Evolutionary conservation across 2,329 filamentous ascomycete genomes (phyloP).

Genomic region (Bipolaris zeicola): DNA sequence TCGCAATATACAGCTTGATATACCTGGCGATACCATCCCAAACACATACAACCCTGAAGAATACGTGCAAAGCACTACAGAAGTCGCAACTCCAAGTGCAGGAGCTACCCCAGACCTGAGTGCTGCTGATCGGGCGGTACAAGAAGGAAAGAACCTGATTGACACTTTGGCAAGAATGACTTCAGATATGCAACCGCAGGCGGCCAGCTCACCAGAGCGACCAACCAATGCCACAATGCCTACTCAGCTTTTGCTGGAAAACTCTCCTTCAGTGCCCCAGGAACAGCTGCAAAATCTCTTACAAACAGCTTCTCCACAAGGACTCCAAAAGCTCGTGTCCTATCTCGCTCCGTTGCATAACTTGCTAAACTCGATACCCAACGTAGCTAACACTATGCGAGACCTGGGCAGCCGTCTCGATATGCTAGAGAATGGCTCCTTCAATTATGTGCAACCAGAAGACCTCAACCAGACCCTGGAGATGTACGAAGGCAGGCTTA

Average conservation of each 20-base stretch:
- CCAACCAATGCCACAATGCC: slow-evolving; percentile 26
- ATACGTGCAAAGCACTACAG: slow-evolving; percentile 53
- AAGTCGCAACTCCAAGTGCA: slow-evolving; percentile 55
- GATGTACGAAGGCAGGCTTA: slow-evolving; percentile 67
- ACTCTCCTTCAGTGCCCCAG: slow-evolving; percentile 33
- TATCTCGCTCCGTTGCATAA: slow-evolving; percentile 46
- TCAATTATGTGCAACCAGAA: slow-evolving; percentile 69
- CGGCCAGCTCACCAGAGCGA: slow-evolving; percentile 18
- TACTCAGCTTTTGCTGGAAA: slow-evolving; percentile 31
- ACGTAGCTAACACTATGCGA: slow-evolving; percentile 57
- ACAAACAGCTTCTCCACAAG: slow-evolving; percentile 39
- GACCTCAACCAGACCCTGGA: slow-evolving; percentile 73
- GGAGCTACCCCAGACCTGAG: slow-evolving; percentile 50
- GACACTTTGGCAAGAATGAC: slow-evolving; percentile 37
- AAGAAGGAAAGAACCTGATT: slow-evolving; percentile 44
- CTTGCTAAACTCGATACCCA: slow-evolving; percentile 47
- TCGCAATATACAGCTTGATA: slow-evolving; percentile 39
- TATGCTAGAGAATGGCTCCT: slow-evolving; percentile 71
- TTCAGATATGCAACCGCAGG: slow-evolving; percentile 30
- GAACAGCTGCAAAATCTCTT: slow-evolving; percentile 42
- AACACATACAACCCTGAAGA: slow-evolving; percentile 49
- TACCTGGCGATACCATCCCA: slow-evolving; percentile 44
- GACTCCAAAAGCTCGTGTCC: slow-evolving; percentile 42
- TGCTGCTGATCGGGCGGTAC: slow-evolving; percentile 42
- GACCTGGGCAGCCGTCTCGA: slow-evolving; percentile 70